A percentile compares a stretch with the other conserved stretches of the same genome.
These are phyloP conservation scores for Exophiala calicioides DNA, from an alignment of 2,329 filamentous ascomycete species.

Conservation along the genomic window DNA sequence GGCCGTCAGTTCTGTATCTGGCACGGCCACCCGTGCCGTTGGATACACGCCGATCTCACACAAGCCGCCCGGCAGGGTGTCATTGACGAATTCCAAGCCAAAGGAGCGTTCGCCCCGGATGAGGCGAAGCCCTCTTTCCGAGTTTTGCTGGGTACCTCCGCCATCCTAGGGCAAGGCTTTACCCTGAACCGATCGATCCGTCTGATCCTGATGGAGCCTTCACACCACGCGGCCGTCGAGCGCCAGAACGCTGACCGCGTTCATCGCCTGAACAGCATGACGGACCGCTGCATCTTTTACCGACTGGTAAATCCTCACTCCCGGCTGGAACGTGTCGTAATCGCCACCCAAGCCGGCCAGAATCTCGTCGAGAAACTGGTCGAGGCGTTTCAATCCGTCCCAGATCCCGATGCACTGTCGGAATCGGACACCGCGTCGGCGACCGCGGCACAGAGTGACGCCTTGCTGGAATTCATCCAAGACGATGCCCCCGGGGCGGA, in stretches of 20 bases:
- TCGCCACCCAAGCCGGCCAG: background rate
- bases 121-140: background rate
- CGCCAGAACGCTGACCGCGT: background rate
- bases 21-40: background rate
- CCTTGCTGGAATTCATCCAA: no score
- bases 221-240: slow-evolving; percentile 1
- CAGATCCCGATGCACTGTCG: no score
- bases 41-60: background rate
- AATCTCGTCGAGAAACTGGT: background rate
- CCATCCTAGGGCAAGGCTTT: slow-evolving; percentile 1
- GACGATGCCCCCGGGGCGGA: no score
- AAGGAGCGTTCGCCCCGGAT: background rate
- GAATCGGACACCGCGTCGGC: no score
- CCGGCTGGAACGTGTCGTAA: background rate
- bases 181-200: background rate
- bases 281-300: background rate
- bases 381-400: no score
- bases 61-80: background rate
- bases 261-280: background rate
- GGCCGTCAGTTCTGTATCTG: background rate
- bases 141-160: background rate
- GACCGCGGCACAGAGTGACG: no score
- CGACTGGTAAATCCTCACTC: background rate
- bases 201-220: background rate
- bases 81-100: background rate